Percentiles rank a stretch among this genome's conserved stretches.
Evolutionary conservation across 768 basidiomycete genomes (phyloP).

Genomic region (Amylocystis lapponica): DNA sequence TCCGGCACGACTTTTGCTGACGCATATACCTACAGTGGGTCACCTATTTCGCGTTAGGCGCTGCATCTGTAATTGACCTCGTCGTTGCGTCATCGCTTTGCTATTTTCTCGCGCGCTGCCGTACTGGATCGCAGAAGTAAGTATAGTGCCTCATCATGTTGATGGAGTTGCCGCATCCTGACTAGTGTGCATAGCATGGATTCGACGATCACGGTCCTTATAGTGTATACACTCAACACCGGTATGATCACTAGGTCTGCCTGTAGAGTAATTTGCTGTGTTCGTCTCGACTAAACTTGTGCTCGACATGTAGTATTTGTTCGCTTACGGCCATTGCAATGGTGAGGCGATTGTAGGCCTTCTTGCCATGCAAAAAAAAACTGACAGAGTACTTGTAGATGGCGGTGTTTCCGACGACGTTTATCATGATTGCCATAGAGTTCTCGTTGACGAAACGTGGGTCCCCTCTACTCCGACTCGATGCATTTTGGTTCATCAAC

Average conservation of each 20-base stretch:
- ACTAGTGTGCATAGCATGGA: background rate
- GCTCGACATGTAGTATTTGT: conserved; percentile 6
- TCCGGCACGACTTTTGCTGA: no score
- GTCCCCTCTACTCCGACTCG: background rate
- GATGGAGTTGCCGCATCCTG: background rate
- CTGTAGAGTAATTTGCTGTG: background rate
- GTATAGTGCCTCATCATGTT: background rate
- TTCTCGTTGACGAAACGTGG: conserved; percentile 15
- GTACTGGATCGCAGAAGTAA: conserved; percentile 7
- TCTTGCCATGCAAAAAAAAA: background rate
- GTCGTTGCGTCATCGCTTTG: conserved; percentile 14
- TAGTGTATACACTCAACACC: conserved; percentile 16
- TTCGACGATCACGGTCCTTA: conserved; percentile 10
- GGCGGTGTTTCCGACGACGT: conserved; percentile 11
- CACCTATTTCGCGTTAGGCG: conserved; percentile 10
- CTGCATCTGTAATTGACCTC: conserved; percentile 10
- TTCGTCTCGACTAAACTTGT: background rate
- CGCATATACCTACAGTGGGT: conserved; percentile 17
- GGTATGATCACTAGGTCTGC: conserved; percentile 13
- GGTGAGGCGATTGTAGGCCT: conserved; percentile 1
- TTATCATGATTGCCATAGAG: conserved; percentile 12
- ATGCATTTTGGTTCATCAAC: background rate
- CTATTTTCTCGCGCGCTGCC: conserved; percentile 13
- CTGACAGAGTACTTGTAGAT: conserved; percentile 5
- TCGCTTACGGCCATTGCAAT: conserved; percentile 9